Evolutionary conservation across 106 monocot genomes (phyloP), one percentile per base, ranked within the genome.

Genomic region (Dioscorea dumetorum): DNA sequence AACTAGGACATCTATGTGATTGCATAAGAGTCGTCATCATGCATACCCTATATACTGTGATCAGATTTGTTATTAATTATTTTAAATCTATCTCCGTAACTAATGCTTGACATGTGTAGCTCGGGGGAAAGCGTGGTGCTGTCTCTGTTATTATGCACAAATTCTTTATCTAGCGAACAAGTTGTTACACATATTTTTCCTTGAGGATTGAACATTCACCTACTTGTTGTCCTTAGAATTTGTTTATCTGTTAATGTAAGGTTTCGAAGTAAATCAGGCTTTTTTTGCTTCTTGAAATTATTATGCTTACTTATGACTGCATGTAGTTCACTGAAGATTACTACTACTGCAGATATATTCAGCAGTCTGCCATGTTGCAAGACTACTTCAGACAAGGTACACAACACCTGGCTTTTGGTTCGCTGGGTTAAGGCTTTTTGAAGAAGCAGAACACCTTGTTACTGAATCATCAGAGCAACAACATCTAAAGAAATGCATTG

Each of bases 381-480:
- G 90, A 31, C 49, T 99, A 60, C 85, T 99, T 69, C 99, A 90
- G 61, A 90, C 99, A 52, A 82, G 99, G 77, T 90, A 93, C 61
- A 92, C 92, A 19, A 69, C 90, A 35, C 79, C 82, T 64, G 88
- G 92, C 35, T 99, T 99, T 72, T 99, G 99, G 99, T 73, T 77
- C 61, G 76, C 83, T 77, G 99, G 99, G 4, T 74, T 99, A 66
- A 93, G 74, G 60, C 83, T 99, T 5, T 99, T 99, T 81, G 79
- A 90, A 78, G 85, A 85, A 73, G 81, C 84, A 50, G 83, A 81
- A 63, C 48, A 49, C 14, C 62, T 90, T 24, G 74, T 85, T 31
- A 72, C 74, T 49, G 81, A 75, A 9, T 32, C 81, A 18, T 71
- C 79, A 18, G 80, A 93, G 68, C 93, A 80, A 71, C 81, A 83